phyloP scores from a whole-genome alignment of 306 rosid species.

The Sechiopsis laciniata region DNA sequence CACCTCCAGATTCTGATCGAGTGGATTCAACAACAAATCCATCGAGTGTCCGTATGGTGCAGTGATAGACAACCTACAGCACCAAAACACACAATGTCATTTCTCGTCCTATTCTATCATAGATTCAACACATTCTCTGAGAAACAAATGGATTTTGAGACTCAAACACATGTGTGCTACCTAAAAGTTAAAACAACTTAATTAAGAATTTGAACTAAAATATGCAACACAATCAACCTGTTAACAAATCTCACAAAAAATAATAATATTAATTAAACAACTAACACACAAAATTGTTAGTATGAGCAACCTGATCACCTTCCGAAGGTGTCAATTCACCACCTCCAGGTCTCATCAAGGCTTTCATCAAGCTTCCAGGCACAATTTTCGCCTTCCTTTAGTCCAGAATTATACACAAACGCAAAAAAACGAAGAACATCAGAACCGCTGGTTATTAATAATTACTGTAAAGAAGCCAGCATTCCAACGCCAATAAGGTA shows the following conservation, averaged over 20 bases:
- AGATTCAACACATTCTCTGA: constrained; percentile 10
- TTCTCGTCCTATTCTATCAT: background rate
- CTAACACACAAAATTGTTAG: background rate
- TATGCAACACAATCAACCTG: background rate
- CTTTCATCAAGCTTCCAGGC: constrained; percentile 92
- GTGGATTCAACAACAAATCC: constrained; percentile 84
- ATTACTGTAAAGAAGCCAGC: background rate
- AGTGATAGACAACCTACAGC: constrained; percentile 71
- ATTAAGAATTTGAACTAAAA: background rate
- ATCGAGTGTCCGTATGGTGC: constrained; percentile 72
- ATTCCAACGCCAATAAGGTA: background rate
- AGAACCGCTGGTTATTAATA: background rate
- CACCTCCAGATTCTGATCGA: constrained; percentile 68
- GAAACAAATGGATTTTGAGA: background rate
- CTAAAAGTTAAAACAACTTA: background rate
- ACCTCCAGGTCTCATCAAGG: constrained; percentile 77
- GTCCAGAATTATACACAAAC: constrained; percentile 18
- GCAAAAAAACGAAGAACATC: constrained; percentile 12
- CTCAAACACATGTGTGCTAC: background rate
- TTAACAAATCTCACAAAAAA: background rate
- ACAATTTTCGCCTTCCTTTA: constrained; percentile 69
- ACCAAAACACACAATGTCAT: constrained; percentile 21
- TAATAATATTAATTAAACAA: background rate
- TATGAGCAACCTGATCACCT: constrained; percentile 70
- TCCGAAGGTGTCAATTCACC: constrained; percentile 72